These are phyloP conservation scores for Daldinia bambusicola DNA, from an alignment of 495 filamentous ascomycete genomes.

Conservation along the genomic window DNA sequence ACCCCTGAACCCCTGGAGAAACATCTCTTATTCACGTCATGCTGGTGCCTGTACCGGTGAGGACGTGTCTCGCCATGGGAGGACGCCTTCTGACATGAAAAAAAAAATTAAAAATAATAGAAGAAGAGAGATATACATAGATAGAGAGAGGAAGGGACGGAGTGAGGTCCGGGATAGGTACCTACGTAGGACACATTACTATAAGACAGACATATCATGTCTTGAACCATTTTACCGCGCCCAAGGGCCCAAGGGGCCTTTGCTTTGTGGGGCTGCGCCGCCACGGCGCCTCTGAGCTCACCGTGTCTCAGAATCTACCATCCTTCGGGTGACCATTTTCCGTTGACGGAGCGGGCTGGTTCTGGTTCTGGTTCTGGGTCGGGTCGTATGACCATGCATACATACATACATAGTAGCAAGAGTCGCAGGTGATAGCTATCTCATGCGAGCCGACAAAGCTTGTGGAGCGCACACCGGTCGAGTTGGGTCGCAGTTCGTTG, in stretches of 20 bases:
- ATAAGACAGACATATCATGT: slow-evolving; percentile 10
- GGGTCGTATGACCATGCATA: slow-evolving; percentile 29
- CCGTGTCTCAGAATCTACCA: slow-evolving; percentile 34
- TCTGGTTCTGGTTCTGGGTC: neutral
- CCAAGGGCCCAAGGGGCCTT: neutral
- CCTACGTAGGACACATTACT: slow-evolving; percentile 16
- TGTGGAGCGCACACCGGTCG: slow-evolving; percentile 36
- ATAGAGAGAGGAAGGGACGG: too few species aligned
- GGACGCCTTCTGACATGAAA: too few species aligned
- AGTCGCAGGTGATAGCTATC: slow-evolving; percentile 30
- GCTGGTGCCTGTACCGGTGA: slow-evolving; percentile 1
- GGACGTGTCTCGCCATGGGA: slow-evolving; percentile 15
- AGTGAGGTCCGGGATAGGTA: too few species aligned
- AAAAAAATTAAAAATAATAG: too few species aligned
- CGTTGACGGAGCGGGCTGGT: slow-evolving; percentile 21
- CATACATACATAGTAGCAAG: too few species aligned
- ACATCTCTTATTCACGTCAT: neutral
- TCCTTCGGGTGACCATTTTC: slow-evolving; percentile 25
- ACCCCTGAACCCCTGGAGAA: neutral
- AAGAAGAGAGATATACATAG: too few species aligned
- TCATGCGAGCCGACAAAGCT: slow-evolving; percentile 7
- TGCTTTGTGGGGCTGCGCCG: slow-evolving; percentile 28
- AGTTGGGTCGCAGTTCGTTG: slow-evolving; percentile 42
- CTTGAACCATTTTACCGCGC: slow-evolving; percentile 8
- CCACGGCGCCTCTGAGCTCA: slow-evolving; percentile 29